phyloP scores from a whole-genome alignment of 2,329 filamentous ascomycete genomes.

The Trichophyton benhamiae region DNA sequence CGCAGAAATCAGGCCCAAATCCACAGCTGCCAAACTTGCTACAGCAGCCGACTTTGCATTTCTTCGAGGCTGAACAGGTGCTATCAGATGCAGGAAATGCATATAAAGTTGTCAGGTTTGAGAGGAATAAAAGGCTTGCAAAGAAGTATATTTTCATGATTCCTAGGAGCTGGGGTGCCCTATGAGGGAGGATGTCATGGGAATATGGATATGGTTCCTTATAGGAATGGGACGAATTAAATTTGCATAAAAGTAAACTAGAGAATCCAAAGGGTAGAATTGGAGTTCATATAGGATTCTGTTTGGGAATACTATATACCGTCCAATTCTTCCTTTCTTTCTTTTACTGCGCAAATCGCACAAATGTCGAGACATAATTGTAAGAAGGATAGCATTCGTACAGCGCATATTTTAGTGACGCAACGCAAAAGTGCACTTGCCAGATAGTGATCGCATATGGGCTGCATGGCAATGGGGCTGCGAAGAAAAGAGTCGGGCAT shows the following conservation, averaged over 20 bases:
- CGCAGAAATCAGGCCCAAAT: conserved; percentile 2
- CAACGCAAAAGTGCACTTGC: neutral
- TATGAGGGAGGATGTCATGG: neutral
- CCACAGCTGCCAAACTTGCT: neutral
- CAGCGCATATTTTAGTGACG: no score
- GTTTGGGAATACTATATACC: no score
- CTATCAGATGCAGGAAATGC: neutral
- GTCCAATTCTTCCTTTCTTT: no score
- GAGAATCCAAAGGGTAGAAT: no score
- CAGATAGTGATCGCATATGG: neutral
- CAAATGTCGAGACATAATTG: no score
- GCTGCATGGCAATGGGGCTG: neutral
- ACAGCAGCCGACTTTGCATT: conserved; percentile 2
- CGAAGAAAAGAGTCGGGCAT: neutral
- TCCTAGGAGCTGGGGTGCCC: neutral
- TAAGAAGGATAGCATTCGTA: no score
- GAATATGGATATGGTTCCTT: neutral
- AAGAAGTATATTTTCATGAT: neutral
- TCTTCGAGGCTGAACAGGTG: neutral
- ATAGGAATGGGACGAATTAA: neutral
- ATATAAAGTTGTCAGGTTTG: neutral
- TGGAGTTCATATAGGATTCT: no score
- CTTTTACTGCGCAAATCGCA: no score
- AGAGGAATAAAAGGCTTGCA: neutral
- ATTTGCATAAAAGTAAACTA: neutral